Evolutionary conservation across 352 stramenopile species (phyloP), one percentile per base, ranked within the genome.

Genomic region (Phytophthora cactorum): DNA sequence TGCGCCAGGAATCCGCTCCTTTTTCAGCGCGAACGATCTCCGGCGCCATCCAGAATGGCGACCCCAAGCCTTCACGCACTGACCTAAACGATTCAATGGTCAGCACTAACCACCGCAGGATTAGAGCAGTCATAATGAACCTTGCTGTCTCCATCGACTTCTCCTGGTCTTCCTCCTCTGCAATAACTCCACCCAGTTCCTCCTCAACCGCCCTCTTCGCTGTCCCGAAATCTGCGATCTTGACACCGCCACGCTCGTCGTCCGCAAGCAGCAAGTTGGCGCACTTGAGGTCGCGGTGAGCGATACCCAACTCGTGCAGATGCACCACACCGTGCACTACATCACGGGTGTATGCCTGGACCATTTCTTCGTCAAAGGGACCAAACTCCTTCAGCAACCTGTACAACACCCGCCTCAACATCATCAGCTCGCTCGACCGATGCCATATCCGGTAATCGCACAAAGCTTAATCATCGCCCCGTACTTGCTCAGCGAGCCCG

Each of bases 31-130:
- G 91, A 22, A 98, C 90, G n/a, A 98, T 83, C 81, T 99, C 96
- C 0, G 96, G 96, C 6, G 96, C 93, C 94, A 98, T 98, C 92
- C 92, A 98, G 63, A 96, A 97, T n/a, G 95, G 92, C 14, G 89
- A 98, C 0, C 97, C 90, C n/a, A 92, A 62, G 11, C 86, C 84
- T 56, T 93, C 81, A 25, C 82, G 76, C 22, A 90, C 82, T 0
- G 85, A 93, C 47, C 82, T 92, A 39, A 17, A 58, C 4, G 14
- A 46, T 17, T 52, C 22, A 22, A 45, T 12, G 31, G 43, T n/a
- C 28, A 53, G 9, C 31, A 28, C 31, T 5, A 31, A 39, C 11
- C 2, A 4, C n/a, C 28, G 28, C 41, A 52, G 2, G 9, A 3
- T 25, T 22, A 8, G 0, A 51, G 22, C 17, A 44, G 45, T 5